Evolutionary conservation across 345 rosid species (phyloP), one percentile per base, ranked within the genome.

Genomic region (Acer negundo): DNA sequence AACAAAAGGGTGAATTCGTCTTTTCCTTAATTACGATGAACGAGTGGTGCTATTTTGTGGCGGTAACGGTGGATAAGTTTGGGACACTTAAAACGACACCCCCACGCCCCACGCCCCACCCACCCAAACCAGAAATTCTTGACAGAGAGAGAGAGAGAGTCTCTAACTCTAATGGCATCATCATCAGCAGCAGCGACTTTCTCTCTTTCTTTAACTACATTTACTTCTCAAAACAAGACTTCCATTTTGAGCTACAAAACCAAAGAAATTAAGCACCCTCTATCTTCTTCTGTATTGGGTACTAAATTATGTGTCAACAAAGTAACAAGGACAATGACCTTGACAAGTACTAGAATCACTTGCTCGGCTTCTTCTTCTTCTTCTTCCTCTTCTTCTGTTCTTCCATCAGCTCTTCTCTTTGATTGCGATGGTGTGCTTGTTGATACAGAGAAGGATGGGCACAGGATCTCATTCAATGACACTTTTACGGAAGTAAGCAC

Each of bases 401-500:
- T 94, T 78, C 98, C 93, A 3, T 85, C 93, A 2, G 98, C 97
- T 67, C 95, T 93, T 69, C 97, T 71, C 95, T 93, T 95, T 72
- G 95, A 95, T 73, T 95, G 99, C 72, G 99, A 95, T 72, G 99
- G 99, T 20, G 99, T 95, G 46, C 98, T 92, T 19, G 99, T 93
- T 59, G 99, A 95, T 73, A 93, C 98, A 19, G 99, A 93, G 88
- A 92, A 90, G 84, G 99, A 93, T 76, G 99, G 98, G 38, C 98
- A 95, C 82, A 79, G 94, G 86, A 81, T 95, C 85, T 95, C 99
- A 8, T 93, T 93, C 89, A 95, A 95, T 47, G 98, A 95, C 70
- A 95, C 98, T 83, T 95, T 95, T 82, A 83, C 73, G 38, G 98
- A 92, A 89, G 99, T 91, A 84, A 53, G 17, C 26, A 1, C 24